phyloP scores from a whole-genome alignment of 1,284 basidiomycete genomes.

The Leccinum fuscescens region DNA sequence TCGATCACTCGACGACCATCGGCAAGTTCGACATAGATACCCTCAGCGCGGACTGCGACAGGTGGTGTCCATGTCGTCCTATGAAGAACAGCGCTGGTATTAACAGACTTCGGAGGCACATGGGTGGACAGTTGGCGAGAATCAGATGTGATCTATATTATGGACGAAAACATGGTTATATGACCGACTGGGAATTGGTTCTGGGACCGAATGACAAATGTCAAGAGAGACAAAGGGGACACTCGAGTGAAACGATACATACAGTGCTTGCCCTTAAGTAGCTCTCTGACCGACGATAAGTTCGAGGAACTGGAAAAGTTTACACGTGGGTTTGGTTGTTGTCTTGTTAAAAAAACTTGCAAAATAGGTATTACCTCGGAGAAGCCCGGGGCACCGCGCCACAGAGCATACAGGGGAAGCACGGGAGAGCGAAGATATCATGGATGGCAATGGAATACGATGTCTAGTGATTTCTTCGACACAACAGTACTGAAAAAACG shows the following conservation, averaged over 20 bases:
- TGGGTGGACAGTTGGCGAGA: not conserved
- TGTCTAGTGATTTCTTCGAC: not conserved
- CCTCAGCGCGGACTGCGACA: slow-evolving; percentile 60
- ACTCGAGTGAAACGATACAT: slow-evolving; percentile 1
- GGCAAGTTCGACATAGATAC: slow-evolving; percentile 68
- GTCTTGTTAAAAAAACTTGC: not conserved
- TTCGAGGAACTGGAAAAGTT: not conserved
- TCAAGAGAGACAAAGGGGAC: not conserved
- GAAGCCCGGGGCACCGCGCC: not conserved
- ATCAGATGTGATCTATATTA: not conserved
- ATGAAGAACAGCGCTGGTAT: slow-evolving; percentile 47
- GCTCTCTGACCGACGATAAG: not conserved
- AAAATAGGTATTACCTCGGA: not conserved
- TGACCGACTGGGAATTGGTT: not conserved
- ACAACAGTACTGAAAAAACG: not conserved
- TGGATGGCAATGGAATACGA: not conserved
- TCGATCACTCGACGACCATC: slow-evolving; percentile 69
- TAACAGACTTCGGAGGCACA: slow-evolving; percentile 15
- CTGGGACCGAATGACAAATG: not conserved
- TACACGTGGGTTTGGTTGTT: not conserved
- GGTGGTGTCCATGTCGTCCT: slow-evolving; percentile 70
- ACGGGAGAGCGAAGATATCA: not conserved
- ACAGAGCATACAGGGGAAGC: not conserved
- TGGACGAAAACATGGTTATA: not conserved
- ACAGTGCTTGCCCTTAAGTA: not conserved